Evolutionary conservation across 2,329 filamentous ascomycete genomes (phyloP).

Genomic region (Ceratocystis lukuohia): DNA sequence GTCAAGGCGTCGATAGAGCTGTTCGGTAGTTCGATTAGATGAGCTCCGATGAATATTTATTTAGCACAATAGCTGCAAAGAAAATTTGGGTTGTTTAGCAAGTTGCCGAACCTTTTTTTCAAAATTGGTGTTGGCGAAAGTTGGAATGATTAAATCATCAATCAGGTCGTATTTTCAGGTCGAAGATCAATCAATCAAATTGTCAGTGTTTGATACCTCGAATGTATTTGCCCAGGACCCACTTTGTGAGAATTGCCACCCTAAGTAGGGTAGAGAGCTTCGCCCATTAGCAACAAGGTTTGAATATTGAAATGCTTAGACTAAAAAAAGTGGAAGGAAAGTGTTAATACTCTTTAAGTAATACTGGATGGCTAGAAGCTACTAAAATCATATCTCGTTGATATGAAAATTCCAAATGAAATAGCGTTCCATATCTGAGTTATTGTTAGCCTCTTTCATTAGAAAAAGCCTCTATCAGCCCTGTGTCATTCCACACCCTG

Average conservation of each 20-base stretch:
- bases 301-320: not conserved
- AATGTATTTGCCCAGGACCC: slow-evolving; percentile 4
- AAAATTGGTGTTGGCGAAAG: not conserved
- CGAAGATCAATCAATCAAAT: not conserved
- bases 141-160: not conserved
- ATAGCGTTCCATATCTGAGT: no score
- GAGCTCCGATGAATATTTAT: no score
- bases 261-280: not conserved
- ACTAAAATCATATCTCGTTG: no score
- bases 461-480: not conserved
- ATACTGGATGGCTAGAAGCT: no score
- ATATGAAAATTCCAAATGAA: no score
- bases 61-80: no score
- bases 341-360: no score
- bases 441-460: not conserved
- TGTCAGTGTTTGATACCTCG: not conserved
- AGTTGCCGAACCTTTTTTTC: not conserved
- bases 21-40: not conserved
- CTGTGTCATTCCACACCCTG: not conserved
- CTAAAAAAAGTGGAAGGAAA: no score
- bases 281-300: not conserved
- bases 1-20: not conserved
- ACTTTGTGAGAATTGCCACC: slow-evolving; percentile 10
- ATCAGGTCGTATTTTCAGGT: not conserved
- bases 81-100: not conserved